Conservation (phyloP, 1,284 basidiomycete genomes). For the Ceratobasidium sp. region DNA sequence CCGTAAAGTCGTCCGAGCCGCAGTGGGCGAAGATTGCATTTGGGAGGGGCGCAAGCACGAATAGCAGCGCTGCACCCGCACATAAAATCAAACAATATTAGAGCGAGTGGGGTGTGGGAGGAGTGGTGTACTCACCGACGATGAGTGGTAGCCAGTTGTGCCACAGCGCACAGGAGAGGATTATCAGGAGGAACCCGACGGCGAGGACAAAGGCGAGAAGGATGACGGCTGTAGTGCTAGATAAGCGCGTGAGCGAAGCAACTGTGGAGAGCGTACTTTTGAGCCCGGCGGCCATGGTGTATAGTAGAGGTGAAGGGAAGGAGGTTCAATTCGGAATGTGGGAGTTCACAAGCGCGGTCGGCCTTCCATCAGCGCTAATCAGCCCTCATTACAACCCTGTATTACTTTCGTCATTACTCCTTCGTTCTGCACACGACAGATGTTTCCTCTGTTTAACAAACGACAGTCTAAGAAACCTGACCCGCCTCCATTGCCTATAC, state of each 20-base stretch:
- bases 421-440: not conserved
- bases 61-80: conserved; percentile 75
- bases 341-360: conserved; percentile 18
- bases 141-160: conserved; percentile 96
- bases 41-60: conserved; percentile 94
- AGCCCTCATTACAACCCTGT: conserved; percentile 4
- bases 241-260: not conserved
- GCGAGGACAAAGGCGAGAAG: conserved; percentile 96
- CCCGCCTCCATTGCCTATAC: not conserved
- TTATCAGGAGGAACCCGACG: conserved; percentile 95
- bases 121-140: conserved; percentile 75
- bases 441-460: conserved; percentile 36
- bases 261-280: conserved; percentile 45
- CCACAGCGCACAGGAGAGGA: conserved; percentile 97
- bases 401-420: not conserved
- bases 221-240: conserved; percentile 76
- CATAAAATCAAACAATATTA: conserved; percentile 26
- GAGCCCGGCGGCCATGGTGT: conserved; percentile 47
- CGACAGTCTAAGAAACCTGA: conserved; percentile 10
- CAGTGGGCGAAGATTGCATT: conserved; percentile 91
- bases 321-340: conserved; percentile 35
- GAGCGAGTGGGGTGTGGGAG: conserved; percentile 29
- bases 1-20: conserved; percentile 85
- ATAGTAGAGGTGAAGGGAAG: conserved; percentile 14
- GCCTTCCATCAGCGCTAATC: not conserved